Evolutionary conservation across 179 eudicot genomes (phyloP).

Genomic region (Beta macrorhiza): DNA sequence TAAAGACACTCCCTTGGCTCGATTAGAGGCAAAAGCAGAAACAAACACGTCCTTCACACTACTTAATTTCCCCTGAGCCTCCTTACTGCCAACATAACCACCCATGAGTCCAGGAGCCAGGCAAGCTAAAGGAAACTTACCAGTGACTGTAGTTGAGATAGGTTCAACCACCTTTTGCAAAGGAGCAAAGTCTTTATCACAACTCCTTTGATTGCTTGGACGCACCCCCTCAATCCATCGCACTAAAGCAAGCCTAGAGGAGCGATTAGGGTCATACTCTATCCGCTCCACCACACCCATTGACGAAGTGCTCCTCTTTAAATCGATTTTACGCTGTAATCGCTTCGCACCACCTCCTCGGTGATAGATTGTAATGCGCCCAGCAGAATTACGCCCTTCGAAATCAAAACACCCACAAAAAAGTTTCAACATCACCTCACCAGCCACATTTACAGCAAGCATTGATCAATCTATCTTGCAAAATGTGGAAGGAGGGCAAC

Average conservation of each 20-base stretch:
- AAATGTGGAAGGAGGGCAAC: too few species aligned
- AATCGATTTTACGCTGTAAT: constrained; percentile 39
- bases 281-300: constrained; percentile 46
- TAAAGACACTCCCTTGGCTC: constrained; percentile 32
- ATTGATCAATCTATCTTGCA: not conserved
- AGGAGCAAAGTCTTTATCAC: constrained; percentile 22
- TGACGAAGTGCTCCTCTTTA: constrained; percentile 39
- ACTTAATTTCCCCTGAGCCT: constrained; percentile 25
- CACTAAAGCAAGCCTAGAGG: constrained; percentile 43
- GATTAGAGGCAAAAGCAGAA: constrained; percentile 39
- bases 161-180: constrained; percentile 20
- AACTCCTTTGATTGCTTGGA: constrained; percentile 12
- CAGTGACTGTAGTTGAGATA: constrained; percentile 15
- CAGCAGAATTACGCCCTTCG: constrained; percentile 40
- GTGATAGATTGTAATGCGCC: constrained; percentile 46
- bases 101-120: constrained; percentile 26
- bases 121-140: constrained; percentile 36
- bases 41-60: constrained; percentile 43
- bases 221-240: constrained; percentile 45
- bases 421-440: constrained; percentile 1
- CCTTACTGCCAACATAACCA: constrained; percentile 25
- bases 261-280: constrained; percentile 49
- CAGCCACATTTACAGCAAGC: not conserved
- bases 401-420: constrained; percentile 11
- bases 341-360: constrained; percentile 54